phyloP scores from a whole-genome alignment of 345 rosid species.

The Bretschneidera sinensis region DNA sequence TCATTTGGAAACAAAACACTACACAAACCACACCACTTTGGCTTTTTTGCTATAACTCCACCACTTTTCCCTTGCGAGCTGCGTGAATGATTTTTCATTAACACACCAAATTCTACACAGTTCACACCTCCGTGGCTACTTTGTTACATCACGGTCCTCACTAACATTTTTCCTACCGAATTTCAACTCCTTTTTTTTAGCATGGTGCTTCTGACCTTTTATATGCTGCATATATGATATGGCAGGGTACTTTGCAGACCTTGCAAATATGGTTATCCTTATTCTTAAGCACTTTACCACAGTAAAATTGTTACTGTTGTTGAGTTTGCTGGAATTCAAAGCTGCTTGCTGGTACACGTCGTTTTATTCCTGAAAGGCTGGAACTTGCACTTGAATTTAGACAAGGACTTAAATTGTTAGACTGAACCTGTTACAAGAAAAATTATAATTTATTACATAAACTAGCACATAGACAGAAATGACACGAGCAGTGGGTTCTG shows the following conservation, averaged over 20 bases:
- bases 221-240: conserved; percentile 19
- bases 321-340: conserved; percentile 5
- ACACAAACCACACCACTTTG: no score
- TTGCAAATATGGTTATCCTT: conserved; percentile 6
- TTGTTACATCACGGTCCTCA: background rate
- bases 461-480: background rate
- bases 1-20: no score
- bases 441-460: background rate
- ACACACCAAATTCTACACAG: no score
- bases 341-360: background rate
- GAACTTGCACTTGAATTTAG: background rate
- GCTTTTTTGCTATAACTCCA: no score
- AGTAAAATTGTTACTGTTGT: background rate
- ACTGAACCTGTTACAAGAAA: conserved; percentile 3
- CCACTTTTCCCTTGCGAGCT: conserved; percentile 15
- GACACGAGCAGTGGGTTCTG: no score
- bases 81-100: conserved; percentile 5
- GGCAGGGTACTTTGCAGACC: conserved; percentile 22
- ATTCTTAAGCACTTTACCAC: background rate
- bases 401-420: background rate
- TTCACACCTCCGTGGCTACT: conserved; percentile 3
- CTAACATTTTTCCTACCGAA: background rate
- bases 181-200: conserved; percentile 11
- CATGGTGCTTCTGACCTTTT: conserved; percentile 22
- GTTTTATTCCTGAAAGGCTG: conserved; percentile 12